Base-by-base conservation (phyloP, 805 yeast species). In the Candida sanyiensis region DNA sequence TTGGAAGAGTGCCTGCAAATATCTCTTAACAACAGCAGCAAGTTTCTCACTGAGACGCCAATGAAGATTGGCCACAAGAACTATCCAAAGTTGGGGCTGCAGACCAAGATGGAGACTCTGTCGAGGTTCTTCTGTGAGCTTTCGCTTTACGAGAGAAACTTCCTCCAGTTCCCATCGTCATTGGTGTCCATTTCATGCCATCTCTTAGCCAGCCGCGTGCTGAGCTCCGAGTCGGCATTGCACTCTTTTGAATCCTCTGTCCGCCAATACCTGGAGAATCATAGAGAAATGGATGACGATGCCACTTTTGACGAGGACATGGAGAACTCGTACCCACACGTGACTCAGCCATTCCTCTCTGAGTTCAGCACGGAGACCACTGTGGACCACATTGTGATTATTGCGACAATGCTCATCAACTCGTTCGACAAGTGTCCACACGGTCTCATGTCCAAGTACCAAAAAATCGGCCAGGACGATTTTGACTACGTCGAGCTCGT, bases 61-160 rank as follows among this genome's bases (percentile, higher is more conserved):
- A 46, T 31, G 33, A 52, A 41, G 35, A 21, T 44, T 27, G 46
- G 42, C 13, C 34, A 37, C 17, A 50, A 40, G 17, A 40, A 44
- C 35, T 43, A 41, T 23, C 40, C 39, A 28, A 48, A 49, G 27
- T n/a, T 39, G 8, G 30, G 32, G 16, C 21, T 47, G 1, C 33
- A 37, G 13, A 18, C 39, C 2, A 46, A 45, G 39, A 46, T 46
- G 19, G 46, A 42, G 18, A 28, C 23, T 6, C 57, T 75, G 13
- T 62, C 73, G 3, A 60, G 77, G 30, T 75, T 75, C 47, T 64
- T 77, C 28, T 69, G 78, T 48, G 81, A 77, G 51, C 52, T 75
- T 18, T 61, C 79, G 1, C 49, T 74, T 21, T 75, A 75, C 47
- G 72, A 73, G 38, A 64, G 72, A 39, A 65, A 60, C 41, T 74